Evolutionary conservation across 495 filamentous ascomycete genomes (phyloP), one percentile per base, ranked within the genome.

Genomic region (Pseudoneurospora amorphoporcata): DNA sequence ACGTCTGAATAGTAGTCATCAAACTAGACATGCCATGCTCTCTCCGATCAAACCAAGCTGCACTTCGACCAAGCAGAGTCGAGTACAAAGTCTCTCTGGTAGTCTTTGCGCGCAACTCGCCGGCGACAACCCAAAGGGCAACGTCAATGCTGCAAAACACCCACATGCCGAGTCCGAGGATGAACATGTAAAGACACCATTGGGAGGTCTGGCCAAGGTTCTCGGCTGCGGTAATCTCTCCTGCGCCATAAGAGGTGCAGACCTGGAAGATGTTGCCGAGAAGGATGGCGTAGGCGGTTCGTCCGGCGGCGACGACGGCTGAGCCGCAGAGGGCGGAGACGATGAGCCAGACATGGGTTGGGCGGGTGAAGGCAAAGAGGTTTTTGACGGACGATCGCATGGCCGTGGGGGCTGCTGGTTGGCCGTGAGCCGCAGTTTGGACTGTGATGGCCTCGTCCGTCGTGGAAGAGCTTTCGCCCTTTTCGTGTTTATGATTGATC

Each of bases 21-120:
- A 97, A 83, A 10, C 92, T 90, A 4, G 88, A 87, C 42, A 93
- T 87, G 5, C 94, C 95, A 75, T 91, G 87, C 74, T 85, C 83
- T 53, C 90, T 84, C 47, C 84, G 83, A 78, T 98, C 94, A 76
- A 92, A 98, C 94, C 95, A 99, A 69, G 84, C 85, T 72, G 96
- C 86, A 39, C 94, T 89, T 78, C 91, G 94, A 17, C 83, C 77
- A 29, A 96, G 75, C 19, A 98, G 79, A 3, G 86, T 87, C 2
- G 81, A 75, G 75, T 97, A 97, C 3, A 97, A 77, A 37, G 77
- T 83, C 39, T 85, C 82, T 37, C 93, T 87, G 32, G 88, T 89
- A 29, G 79, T 84, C 45, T 86, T 88, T 4, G 89, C 93, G 73
- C 97, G 93, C 9, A 94, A 77, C 80, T 97, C 95, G 37, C 94